A percentile compares a stretch with the other conserved stretches of the same genome.
Conservation (phyloP, 2,329 filamentous ascomycete genomes). For the Metarhizium humberi region DNA sequence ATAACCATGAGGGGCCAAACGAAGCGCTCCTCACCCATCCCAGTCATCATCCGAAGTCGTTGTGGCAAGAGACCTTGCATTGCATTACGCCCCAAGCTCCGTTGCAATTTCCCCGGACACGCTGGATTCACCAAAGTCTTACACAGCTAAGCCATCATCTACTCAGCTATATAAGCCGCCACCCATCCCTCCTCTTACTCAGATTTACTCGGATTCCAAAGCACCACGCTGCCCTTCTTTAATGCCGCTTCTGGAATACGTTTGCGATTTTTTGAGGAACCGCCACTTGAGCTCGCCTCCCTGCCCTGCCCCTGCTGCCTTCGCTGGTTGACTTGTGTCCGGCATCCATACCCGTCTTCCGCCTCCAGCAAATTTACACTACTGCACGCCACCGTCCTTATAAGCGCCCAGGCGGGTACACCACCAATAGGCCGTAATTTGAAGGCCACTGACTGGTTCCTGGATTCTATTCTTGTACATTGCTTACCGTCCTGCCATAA, state of each 20-base stretch:
- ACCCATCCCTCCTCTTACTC: background rate
- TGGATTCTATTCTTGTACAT: slow-evolving; percentile 11
- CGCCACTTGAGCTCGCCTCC: background rate
- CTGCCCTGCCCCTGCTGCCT: background rate
- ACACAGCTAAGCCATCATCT: background rate
- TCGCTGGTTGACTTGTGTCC: background rate
- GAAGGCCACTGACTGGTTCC: slow-evolving; percentile 1
- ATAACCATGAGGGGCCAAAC: too few relatives aligned
- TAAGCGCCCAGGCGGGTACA: slow-evolving; percentile 16
- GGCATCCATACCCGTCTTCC: background rate
- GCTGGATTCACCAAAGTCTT: too few relatives aligned
- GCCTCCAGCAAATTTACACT: slow-evolving; percentile 5
- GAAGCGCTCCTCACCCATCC: too few relatives aligned
- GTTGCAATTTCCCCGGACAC: background rate
- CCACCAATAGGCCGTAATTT: slow-evolving; percentile 7
- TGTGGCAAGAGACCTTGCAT: too few relatives aligned
- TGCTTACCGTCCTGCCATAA: background rate
- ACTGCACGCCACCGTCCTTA: slow-evolving; percentile 11
- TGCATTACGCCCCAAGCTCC: background rate
- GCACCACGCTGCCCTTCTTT: too few relatives aligned
- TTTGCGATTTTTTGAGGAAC: too few relatives aligned
- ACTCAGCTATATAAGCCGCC: background rate
- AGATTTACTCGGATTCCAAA: too few relatives aligned
- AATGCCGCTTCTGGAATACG: too few relatives aligned
- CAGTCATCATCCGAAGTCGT: too few relatives aligned